Evolutionary conservation across 2,329 filamentous ascomycete species (phyloP).

Genomic region (Aspergillus flavus): DNA sequence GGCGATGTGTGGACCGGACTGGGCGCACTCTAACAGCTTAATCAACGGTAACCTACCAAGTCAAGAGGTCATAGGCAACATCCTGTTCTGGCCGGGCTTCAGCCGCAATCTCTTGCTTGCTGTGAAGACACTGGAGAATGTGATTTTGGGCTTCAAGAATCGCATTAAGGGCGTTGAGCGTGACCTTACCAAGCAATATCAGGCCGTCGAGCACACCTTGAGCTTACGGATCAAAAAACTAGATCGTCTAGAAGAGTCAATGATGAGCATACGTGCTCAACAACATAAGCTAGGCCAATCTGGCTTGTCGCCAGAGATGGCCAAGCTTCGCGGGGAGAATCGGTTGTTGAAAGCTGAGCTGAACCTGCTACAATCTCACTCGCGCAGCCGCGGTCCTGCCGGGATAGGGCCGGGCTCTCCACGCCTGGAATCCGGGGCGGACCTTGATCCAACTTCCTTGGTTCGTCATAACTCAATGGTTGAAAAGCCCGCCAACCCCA

Average conservation of each 20-base stretch:
- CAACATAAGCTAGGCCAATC: slow-evolving; percentile 33
- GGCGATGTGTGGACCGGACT: slow-evolving; percentile 83
- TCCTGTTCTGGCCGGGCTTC: slow-evolving; percentile 76
- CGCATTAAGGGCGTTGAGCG: slow-evolving; percentile 85
- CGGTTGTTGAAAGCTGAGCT: slow-evolving; percentile 63
- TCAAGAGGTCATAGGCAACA: slow-evolving; percentile 80
- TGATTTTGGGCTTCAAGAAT: slow-evolving; percentile 75
- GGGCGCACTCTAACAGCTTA: slow-evolving; percentile 85
- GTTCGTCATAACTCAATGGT: slow-evolving; percentile 59
- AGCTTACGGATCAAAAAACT: slow-evolving; percentile 81
- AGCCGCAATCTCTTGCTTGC: slow-evolving; percentile 86
- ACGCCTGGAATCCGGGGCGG: slow-evolving; percentile 30
- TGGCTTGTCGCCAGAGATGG: slow-evolving; percentile 55
- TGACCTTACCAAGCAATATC: slow-evolving; percentile 88
- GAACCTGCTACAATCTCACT: slow-evolving; percentile 69
- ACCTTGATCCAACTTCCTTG: slow-evolving; percentile 50
- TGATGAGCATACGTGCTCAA: slow-evolving; percentile 60
- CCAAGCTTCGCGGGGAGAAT: slow-evolving; percentile 62
- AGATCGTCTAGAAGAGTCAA: slow-evolving; percentile 79
- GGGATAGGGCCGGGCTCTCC: slow-evolving; percentile 37
- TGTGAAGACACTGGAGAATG: slow-evolving; percentile 81
- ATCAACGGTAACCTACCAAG: slow-evolving; percentile 86
- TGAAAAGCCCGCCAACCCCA: slow-evolving; percentile 39
- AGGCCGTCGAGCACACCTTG: slow-evolving; percentile 77
- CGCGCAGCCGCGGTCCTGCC: slow-evolving; percentile 54